phyloP scores from a whole-genome alignment of 2,329 filamentous ascomycete species.

The Claviceps paspali region DNA sequence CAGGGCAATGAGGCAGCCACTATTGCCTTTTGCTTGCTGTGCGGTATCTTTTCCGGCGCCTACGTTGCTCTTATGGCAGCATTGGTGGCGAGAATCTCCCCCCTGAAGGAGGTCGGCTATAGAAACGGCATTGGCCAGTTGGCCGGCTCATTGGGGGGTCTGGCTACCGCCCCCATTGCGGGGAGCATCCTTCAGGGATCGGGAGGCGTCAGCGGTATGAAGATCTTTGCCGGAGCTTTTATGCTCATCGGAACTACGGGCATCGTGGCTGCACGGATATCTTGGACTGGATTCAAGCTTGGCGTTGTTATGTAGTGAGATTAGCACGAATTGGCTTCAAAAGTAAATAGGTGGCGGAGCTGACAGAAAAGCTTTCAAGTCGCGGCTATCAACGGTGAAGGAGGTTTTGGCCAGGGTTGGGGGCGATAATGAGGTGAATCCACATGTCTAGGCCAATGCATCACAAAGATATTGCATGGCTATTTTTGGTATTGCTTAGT shows the following conservation, averaged over 20 bases:
- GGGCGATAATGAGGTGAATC: no score
- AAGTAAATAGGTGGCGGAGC: no score
- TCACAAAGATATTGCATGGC: no score
- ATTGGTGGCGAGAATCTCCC: constrained; percentile 30
- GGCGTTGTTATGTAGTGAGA: constrained; percentile 5
- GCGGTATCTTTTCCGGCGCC: constrained; percentile 17
- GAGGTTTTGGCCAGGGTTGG: no score
- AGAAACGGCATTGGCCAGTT: constrained; percentile 27
- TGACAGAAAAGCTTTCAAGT: no score
- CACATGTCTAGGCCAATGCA: no score
- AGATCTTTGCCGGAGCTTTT: constrained; percentile 9
- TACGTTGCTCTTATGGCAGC: constrained; percentile 14
- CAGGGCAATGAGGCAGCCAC: constrained; percentile 9
- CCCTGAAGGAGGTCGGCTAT: constrained; percentile 37
- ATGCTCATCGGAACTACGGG: constrained; percentile 9
- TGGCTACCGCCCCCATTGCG: constrained; percentile 10
- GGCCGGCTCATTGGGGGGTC: constrained; percentile 8
- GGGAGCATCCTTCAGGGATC: constrained; percentile 9
- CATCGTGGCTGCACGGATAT: constrained; percentile 7
- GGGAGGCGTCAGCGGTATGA: constrained; percentile 7
- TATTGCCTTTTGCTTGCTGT: constrained; percentile 15
- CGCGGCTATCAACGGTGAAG: no score
- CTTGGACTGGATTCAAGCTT: constrained; percentile 8
- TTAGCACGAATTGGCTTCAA: no score
- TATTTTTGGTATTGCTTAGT: no score